Percentiles rank a stretch among this genome's conserved stretches.
phyloP scores from a whole-genome alignment of 345 rosid genomes.

The Gossypium turneri region DNA sequence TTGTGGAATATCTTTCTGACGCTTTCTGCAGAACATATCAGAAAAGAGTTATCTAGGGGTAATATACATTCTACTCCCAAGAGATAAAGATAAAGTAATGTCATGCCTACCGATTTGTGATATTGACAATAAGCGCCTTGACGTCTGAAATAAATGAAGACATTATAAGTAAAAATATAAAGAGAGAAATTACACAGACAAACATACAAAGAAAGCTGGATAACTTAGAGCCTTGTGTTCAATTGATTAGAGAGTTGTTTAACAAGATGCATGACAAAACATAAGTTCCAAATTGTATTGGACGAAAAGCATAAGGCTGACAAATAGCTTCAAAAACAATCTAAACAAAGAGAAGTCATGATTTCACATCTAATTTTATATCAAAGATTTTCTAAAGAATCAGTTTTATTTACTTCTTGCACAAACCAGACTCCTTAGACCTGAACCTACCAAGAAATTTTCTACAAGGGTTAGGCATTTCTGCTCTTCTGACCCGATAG shows the following conservation, averaged over 20 bases:
- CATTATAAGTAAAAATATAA: conserved; percentile 2
- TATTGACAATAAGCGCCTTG: conserved; percentile 62
- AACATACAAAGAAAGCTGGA: background rate
- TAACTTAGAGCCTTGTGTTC: background rate
- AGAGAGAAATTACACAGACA: background rate
- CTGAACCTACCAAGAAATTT: background rate
- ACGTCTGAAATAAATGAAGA: conserved; percentile 50
- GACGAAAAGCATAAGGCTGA: background rate
- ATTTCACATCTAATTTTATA: background rate
- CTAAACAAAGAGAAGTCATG: background rate
- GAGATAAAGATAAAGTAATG: conserved; percentile 13
- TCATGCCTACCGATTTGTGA: conserved; percentile 58
- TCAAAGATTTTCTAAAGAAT: conserved; percentile 2
- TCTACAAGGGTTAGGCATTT: background rate
- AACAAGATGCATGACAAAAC: background rate
- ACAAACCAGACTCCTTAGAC: background rate
- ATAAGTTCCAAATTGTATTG: conserved; percentile 5
- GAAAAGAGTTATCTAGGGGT: background rate
- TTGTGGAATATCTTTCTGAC: conserved; percentile 53
- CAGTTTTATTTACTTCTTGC: conserved; percentile 1
- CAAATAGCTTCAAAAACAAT: background rate
- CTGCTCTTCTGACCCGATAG: background rate
- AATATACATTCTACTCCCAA: background rate
- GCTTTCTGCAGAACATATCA: conserved; percentile 47
- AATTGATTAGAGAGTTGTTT: background rate